A percentile compares a stretch with the other conserved stretches of the same genome.
Conservation (phyloP, 2,329 filamentous ascomycete genomes). For the Aspergillus hortae region DNA sequence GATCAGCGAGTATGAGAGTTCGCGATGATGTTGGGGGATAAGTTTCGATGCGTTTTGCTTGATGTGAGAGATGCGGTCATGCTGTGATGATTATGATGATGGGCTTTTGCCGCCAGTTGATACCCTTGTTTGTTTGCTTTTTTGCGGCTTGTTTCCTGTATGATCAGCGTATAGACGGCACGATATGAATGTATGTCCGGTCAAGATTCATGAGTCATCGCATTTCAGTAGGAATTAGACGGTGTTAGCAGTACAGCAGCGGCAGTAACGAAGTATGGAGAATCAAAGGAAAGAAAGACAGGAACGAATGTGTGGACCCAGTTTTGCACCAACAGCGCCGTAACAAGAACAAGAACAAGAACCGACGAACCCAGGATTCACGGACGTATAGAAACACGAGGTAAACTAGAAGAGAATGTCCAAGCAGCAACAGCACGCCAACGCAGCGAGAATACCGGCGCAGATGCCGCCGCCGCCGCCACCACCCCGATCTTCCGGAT, state of each 20-base stretch:
- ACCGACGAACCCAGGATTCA: not conserved
- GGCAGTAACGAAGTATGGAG: not conserved
- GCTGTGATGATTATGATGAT: not conserved
- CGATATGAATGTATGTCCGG: not conserved
- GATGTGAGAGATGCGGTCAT: not conserved
- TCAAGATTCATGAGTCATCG: not conserved
- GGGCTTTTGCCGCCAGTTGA: not conserved
- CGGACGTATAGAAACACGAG: not conserved
- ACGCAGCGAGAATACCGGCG: constrained; percentile 45
- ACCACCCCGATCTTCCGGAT: constrained; percentile 31
- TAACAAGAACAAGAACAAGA: not conserved
- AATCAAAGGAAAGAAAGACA: constrained; percentile 4
- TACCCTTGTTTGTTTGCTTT: not conserved
- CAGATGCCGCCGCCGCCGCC: constrained; percentile 40
- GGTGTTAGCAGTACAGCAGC: not conserved
- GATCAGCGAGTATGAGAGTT: constrained; percentile 25
- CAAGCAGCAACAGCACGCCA: constrained; percentile 51
- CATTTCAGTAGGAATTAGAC: constrained; percentile 2
- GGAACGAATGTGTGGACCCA: not conserved
- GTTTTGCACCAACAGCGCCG: constrained; percentile 4
- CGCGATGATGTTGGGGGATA: constrained; percentile 1
- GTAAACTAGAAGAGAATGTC: constrained; percentile 41
- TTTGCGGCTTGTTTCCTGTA: not conserved
- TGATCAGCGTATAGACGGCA: not conserved
- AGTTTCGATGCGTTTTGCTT: not conserved